These are phyloP conservation scores for Mortierella sp. DNA, from an alignment of 371 early-diverging fungal genomes.

Conservation along the genomic window DNA sequence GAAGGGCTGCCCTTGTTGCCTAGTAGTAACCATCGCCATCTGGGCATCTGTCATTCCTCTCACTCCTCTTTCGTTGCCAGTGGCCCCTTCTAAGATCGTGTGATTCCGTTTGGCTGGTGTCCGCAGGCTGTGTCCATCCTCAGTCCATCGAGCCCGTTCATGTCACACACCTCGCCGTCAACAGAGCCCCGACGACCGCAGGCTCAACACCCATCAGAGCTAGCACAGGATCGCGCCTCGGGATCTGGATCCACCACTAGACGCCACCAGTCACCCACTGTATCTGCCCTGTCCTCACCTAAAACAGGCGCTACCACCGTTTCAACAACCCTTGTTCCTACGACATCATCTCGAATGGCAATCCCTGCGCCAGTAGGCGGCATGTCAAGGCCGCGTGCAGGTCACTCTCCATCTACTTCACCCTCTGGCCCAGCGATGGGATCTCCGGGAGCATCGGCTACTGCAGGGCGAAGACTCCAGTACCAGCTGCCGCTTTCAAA, in stretches of 20 bases:
- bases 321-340: not conserved
- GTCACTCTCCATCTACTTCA: no score
- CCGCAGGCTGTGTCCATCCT: not conserved
- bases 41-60: not conserved
- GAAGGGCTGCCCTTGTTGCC: not conserved
- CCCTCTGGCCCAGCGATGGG: no score
- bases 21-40: not conserved
- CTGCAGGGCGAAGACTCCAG: slow-evolving; percentile 18
- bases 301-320: not conserved
- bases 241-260: not conserved
- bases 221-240: slow-evolving; percentile 3
- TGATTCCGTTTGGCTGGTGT: not conserved
- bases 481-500: slow-evolving; percentile 32
- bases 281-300: slow-evolving; percentile 1
- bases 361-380: slow-evolving; percentile 2
- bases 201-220: not conserved
- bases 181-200: not conserved
- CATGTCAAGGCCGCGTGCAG: no score
- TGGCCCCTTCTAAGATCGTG: not conserved
- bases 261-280: no score
- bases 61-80: not conserved
- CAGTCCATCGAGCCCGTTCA: not conserved
- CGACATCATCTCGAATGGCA: slow-evolving; percentile 3
- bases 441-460: not conserved
- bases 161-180: not conserved